A percentile compares a stretch with the other conserved stretches of the same genome.
phyloP scores from a whole-genome alignment of 1,139 yeast species.

The Keqinozyma sinolaborantium region DNA sequence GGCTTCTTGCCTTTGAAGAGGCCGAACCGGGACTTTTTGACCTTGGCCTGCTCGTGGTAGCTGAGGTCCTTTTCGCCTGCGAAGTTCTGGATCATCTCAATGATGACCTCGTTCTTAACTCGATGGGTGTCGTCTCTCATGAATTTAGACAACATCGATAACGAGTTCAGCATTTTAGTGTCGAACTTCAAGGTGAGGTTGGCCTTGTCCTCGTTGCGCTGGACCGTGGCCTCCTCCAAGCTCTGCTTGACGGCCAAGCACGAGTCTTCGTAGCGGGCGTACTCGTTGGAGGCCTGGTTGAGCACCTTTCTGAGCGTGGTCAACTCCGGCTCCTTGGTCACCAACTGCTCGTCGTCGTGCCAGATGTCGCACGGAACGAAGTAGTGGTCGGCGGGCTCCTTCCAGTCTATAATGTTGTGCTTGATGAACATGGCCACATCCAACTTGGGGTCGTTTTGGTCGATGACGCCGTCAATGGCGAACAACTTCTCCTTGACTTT shows the following conservation, averaged over 20 bases:
- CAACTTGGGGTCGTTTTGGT: constrained; percentile 68
- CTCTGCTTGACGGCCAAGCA: constrained; percentile 48
- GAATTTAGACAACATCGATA: constrained; percentile 57
- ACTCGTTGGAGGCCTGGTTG: constrained; percentile 44
- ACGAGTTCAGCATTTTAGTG: constrained; percentile 51
- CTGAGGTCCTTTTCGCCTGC: constrained; percentile 74
- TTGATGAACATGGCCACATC: constrained; percentile 92
- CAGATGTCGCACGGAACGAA: constrained; percentile 90
- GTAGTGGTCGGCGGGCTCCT: constrained; percentile 80
- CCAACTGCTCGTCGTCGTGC: constrained; percentile 91
- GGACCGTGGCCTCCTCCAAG: constrained; percentile 45
- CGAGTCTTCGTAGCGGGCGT: constrained; percentile 38
- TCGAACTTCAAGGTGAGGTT: constrained; percentile 47
- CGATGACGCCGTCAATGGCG: constrained; percentile 54
- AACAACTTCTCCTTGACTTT: constrained; percentile 52
- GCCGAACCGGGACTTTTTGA: constrained; percentile 57
- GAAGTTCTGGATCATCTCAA: constrained; percentile 84
- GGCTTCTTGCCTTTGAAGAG: constrained; percentile 34
- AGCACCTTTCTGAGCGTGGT: constrained; percentile 61
- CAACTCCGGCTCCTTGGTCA: constrained; percentile 61
- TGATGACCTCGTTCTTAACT: constrained; percentile 76
- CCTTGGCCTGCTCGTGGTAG: constrained; percentile 36
- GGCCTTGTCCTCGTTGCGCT: constrained; percentile 27
- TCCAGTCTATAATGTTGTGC: constrained; percentile 76
- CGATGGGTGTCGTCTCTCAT: constrained; percentile 72